Conservation (phyloP, 805 yeast species). For the Diddensiella caesifluorescens region DNA sequence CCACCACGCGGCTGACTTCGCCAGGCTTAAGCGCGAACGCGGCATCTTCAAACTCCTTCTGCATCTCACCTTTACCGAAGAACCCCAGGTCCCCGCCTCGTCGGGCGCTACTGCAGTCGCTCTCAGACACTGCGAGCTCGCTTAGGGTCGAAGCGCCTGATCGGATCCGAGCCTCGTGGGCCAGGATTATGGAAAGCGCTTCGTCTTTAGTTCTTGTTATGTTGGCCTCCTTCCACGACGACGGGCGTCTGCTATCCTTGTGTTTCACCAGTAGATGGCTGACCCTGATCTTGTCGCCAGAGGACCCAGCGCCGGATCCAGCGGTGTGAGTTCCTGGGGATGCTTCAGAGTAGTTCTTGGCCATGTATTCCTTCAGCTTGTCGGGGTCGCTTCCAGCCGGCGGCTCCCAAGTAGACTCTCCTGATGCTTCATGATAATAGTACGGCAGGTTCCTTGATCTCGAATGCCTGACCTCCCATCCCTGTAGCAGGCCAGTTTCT, state of each 20-base stretch:
- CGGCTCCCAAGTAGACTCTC: constrained; percentile 83
- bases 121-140: constrained; percentile 72
- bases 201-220: constrained; percentile 81
- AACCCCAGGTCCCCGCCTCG: constrained; percentile 90
- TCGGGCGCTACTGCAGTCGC: constrained; percentile 83
- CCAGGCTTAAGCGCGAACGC: constrained; percentile 79
- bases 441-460: constrained; percentile 81
- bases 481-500: constrained; percentile 72
- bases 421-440: constrained; percentile 63
- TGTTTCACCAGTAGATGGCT: constrained; percentile 83
- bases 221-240: constrained; percentile 78
- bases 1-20: constrained; percentile 76
- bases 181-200: constrained; percentile 56
- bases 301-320: constrained; percentile 13
- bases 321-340: constrained; percentile 17
- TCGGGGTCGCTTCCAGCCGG: constrained; percentile 75
- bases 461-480: constrained; percentile 79
- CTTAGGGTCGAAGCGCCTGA: constrained; percentile 62
- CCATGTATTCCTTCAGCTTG: constrained; percentile 52
- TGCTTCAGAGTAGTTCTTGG: constrained; percentile 31
- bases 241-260: constrained; percentile 77
- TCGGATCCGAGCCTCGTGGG: constrained; percentile 52
- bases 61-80: constrained; percentile 91
- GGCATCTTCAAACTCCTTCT: constrained; percentile 86
- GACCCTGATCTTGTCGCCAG: constrained; percentile 67